These are phyloP conservation scores for Ceratorhiza oryzae-sativae DNA, from an alignment of 1,284 basidiomycete genomes.

Conservation along the genomic window DNA sequence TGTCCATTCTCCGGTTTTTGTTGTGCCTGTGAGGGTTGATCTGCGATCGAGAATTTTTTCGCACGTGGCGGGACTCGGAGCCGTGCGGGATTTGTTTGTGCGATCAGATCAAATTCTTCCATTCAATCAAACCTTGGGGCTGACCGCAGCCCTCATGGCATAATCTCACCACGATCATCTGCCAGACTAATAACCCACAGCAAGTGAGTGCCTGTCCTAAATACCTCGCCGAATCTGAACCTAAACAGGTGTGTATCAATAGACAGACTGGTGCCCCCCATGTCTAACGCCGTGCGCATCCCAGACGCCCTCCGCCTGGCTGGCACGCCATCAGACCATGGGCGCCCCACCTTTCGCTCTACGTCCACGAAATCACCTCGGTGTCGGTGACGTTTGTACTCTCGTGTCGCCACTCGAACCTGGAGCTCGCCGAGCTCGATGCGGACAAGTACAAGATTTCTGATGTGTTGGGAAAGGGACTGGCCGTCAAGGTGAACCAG, in stretches of 20 bases:
- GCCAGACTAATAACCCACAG: not conserved
- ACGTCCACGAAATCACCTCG: slow-evolving; percentile 78
- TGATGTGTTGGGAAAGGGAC: slow-evolving; percentile 71
- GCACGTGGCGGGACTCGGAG: not conserved
- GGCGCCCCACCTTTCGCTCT: slow-evolving; percentile 69
- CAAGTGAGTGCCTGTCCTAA: slow-evolving; percentile 9
- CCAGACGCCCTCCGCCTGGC: slow-evolving; percentile 42
- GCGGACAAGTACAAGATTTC: slow-evolving; percentile 56
- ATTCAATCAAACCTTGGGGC: not conserved
- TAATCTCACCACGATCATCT: not conserved
- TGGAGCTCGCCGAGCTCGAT: not conserved
- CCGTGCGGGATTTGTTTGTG: slow-evolving; percentile 23
- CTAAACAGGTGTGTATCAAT: slow-evolving; percentile 28
- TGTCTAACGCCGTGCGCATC: slow-evolving; percentile 37
- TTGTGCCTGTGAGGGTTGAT: not conserved
- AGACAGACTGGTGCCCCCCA: not conserved
- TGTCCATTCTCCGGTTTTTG: not conserved
- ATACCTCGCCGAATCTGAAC: not conserved
- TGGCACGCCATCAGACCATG: slow-evolving; percentile 81
- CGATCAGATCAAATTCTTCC: slow-evolving; percentile 11
- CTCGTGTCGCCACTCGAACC: slow-evolving; percentile 47
- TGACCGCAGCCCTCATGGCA: slow-evolving; percentile 27
- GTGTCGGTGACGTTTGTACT: slow-evolving; percentile 81
- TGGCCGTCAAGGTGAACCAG: slow-evolving; percentile 78
- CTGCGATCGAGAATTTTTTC: not conserved